Evolutionary conservation across 1,139 yeast genomes (phyloP), one percentile per base, ranked within the genome.

Genomic region (Suhomyces coccinellae): DNA sequence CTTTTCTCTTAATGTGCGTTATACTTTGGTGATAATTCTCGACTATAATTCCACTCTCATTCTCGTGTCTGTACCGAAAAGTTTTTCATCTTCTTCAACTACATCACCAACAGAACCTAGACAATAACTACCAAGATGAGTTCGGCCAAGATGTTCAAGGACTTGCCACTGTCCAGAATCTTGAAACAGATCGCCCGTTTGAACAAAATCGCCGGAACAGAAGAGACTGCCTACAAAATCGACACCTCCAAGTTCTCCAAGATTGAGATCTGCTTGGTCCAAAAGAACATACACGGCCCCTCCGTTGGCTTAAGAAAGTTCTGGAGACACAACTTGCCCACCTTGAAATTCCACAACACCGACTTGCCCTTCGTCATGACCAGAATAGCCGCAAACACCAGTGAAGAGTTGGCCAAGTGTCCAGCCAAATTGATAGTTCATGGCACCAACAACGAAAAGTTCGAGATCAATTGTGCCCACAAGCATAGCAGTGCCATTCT

Each of bases 341-440:
- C 89, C 12, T 72, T 90, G 48, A 85, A 83, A 61, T 90, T 87
- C 65, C 91, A 88, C 68, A 90, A 90, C 64, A 93, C 93, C 27
- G 69, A 72, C 35, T 61, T 87, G 29, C 77, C 80, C 30, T 82
- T 88, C 48, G 73, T 79, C 26, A 85, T 89, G 37, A 69, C 75
- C 24, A 73, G 87, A 53, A 72, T 85, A 36, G 66, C 68, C 29
- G 75, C 80, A 44, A 64, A 62, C 24, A 67, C 65, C 40, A 69
- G 66, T 46, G 60, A 58, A 40, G 67, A 73, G 31, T 75, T 74
- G 30, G 71, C 67, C 36, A 62, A 68, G 39, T 72, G 79, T 49
- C 87, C 87, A 0, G 74, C 80, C 16, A 65, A 62, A 46, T 57
- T 74, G 28, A 58, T 65, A 15, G 61, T 72, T 11, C 69, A 68